Conservation (phyloP, 2,329 filamentous ascomycete genomes). For the Malbranchea zuffiana region DNA sequence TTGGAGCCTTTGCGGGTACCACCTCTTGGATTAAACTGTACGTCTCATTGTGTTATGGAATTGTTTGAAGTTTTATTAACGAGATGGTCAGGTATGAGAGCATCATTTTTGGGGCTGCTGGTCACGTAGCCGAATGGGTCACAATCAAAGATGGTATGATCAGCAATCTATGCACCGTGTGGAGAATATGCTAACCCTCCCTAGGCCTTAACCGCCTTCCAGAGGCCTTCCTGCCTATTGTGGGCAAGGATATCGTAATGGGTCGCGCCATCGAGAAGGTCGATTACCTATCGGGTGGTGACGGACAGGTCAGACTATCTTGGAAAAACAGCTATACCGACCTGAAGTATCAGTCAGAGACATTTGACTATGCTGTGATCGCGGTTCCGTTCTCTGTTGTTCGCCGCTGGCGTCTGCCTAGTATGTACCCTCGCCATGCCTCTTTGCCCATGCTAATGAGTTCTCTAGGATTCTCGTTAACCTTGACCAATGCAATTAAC, state of each 20-base stretch:
- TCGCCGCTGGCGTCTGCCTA: no score
- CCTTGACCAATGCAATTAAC: slow-evolving; percentile 18
- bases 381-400: slow-evolving; percentile 30
- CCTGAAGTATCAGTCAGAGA: slow-evolving; percentile 17
- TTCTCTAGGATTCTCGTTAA: slow-evolving; percentile 26
- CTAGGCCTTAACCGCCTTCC: slow-evolving; percentile 28
- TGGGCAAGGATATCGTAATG: slow-evolving; percentile 19
- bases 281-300: slow-evolving; percentile 10
- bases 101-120: no score
- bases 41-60: no score
- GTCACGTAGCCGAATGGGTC: no score
- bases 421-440: slow-evolving; percentile 14
- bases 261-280: slow-evolving; percentile 20
- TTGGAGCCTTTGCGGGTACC: no score
- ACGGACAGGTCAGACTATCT: slow-evolving; percentile 8
- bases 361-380: slow-evolving; percentile 32
- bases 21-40: no score
- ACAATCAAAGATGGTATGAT: slow-evolving; percentile 25
- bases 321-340: slow-evolving; percentile 4
- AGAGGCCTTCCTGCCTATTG: slow-evolving; percentile 26
- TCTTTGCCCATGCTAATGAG: slow-evolving; percentile 19
- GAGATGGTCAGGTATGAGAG: no score
- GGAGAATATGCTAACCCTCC: slow-evolving; percentile 26
- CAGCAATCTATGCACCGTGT: slow-evolving; percentile 28
- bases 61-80: no score